These are phyloP conservation scores for Teratosphaeria nubilosa DNA, from an alignment of 2,329 filamentous ascomycete genomes.

Conservation along the genomic window DNA sequence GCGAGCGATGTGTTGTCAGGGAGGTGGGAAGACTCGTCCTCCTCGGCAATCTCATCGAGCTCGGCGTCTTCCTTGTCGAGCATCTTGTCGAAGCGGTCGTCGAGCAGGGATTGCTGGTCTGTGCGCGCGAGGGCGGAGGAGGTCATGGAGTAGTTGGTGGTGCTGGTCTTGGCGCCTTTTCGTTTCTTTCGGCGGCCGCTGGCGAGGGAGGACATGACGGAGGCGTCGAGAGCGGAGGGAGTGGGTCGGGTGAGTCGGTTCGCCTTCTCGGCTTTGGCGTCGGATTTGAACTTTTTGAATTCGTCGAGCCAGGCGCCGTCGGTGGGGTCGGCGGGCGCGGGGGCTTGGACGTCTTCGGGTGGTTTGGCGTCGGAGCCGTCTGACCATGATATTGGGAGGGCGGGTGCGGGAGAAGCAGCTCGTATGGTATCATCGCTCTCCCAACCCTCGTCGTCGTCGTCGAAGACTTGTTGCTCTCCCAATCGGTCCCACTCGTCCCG, in stretches of 20 bases:
- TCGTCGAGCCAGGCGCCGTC: slow-evolving; percentile 83
- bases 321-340: slow-evolving; percentile 26
- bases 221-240: slow-evolving; percentile 59
- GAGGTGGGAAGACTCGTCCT: slow-evolving; percentile 6
- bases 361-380: slow-evolving; percentile 26
- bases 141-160: slow-evolving; percentile 83
- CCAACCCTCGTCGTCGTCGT: slow-evolving; percentile 69
- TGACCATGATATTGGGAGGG: slow-evolving; percentile 40
- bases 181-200: slow-evolving; percentile 84
- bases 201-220: slow-evolving; percentile 58
- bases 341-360: slow-evolving; percentile 24
- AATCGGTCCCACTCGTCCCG: slow-evolving; percentile 63
- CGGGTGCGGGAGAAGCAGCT: slow-evolving; percentile 33
- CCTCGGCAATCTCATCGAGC: slow-evolving; percentile 13
- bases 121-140: slow-evolving; percentile 80
- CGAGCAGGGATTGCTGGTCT: slow-evolving; percentile 73
- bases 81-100: slow-evolving; percentile 82
- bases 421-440: slow-evolving; percentile 87
- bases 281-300: slow-evolving; percentile 78
- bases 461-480: slow-evolving; percentile 24
- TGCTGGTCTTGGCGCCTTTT: slow-evolving; percentile 83
- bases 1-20: slow-evolving; percentile 35
- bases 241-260: slow-evolving; percentile 28
- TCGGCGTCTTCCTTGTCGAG: slow-evolving; percentile 15
- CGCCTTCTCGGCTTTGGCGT: slow-evolving; percentile 36